phyloP scores from a whole-genome alignment of 352 stramenopile species.

The Phytopythium aichiense region DNA sequence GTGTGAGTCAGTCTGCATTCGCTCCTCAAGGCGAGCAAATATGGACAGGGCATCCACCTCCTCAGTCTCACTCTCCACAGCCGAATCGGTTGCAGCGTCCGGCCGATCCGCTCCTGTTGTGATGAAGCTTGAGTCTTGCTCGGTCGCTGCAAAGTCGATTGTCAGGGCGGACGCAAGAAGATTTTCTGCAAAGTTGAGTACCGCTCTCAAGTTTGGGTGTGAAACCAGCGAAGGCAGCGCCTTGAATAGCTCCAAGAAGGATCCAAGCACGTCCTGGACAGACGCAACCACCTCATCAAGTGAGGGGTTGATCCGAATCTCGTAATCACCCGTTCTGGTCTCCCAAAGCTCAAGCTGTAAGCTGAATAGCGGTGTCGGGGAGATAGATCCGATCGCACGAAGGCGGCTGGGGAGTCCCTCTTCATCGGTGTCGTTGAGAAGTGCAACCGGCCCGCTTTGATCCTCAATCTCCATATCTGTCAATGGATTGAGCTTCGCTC shows the following conservation, averaged over 20 bases:
- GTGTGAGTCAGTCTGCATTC: constrained; percentile 25
- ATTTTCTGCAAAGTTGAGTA: constrained; percentile 3
- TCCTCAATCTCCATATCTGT: background rate
- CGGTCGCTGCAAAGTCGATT: background rate
- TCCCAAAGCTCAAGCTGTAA: constrained; percentile 12
- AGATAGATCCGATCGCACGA: constrained; percentile 2
- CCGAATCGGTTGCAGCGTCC: background rate
- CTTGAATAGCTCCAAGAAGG: constrained; percentile 3
- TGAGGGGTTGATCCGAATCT: background rate
- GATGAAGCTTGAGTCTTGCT: background rate
- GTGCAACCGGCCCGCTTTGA: background rate
- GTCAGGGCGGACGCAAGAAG: background rate
- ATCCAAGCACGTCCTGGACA: background rate
- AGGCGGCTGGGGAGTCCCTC: background rate
- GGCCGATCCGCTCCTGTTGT: background rate
- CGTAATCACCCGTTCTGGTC: background rate
- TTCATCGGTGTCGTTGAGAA: background rate
- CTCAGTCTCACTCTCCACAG: constrained; percentile 7
- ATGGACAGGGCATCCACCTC: constrained; percentile 7
- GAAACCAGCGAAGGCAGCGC: background rate
- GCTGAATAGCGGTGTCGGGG: constrained; percentile 15
- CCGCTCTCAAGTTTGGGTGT: background rate
- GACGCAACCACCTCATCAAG: background rate
- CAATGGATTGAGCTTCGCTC: background rate
- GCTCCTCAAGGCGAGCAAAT: constrained; percentile 22